Evolutionary conservation across 352 stramenopile genomes (phyloP), one percentile per base, ranked within the genome.

Genomic region (Globisporangium cystogenes): DNA sequence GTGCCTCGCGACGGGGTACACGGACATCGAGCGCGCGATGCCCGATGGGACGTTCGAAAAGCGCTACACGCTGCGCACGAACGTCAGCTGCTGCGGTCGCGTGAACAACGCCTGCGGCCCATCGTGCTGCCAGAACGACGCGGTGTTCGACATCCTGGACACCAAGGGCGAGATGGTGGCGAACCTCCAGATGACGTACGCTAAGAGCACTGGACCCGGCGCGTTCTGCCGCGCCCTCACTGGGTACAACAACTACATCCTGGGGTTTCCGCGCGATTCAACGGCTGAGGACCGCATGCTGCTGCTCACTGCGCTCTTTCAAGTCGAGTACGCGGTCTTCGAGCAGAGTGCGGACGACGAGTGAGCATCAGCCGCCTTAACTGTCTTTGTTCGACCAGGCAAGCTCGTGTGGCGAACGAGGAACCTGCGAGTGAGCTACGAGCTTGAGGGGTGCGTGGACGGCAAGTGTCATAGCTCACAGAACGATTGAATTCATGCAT

Each of bases 41-140:
- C 64, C 74, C 5, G 74, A 82, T 36, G 76, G 72, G 23, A 55
- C 71, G 6, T 86, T 77, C 53, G 71, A 82, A 57, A 83, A 67
- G 44, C 59, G 59, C 40, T 87, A 82, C 59, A 62, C 62, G 31
- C 40, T 88, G 54, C 69, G 73, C 57, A 69, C 66, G 29, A 86
- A 84, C 41, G n/a, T 74, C 21, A 56, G 57, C 23, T 88, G 77
- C 59, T 83, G 75, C 39, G 74, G 73, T 21, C 73, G 73, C 21
- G 67, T 80, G 23, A 82, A 87, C 69, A 89, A 86, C 50, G 87
- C 75, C 44, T 88, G 75, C 47, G 75, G 75, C n/a, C 71, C 60
- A 14, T 85, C 75, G 24, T 87, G 75, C 57, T 77, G 56, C 59
- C 68, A 74, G 49, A 80, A 84, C 50, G 77, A 88, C 51, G 69